Evolutionary conservation across 139 green algal genomes (phyloP).

Genomic region (Volvox africanus): DNA sequence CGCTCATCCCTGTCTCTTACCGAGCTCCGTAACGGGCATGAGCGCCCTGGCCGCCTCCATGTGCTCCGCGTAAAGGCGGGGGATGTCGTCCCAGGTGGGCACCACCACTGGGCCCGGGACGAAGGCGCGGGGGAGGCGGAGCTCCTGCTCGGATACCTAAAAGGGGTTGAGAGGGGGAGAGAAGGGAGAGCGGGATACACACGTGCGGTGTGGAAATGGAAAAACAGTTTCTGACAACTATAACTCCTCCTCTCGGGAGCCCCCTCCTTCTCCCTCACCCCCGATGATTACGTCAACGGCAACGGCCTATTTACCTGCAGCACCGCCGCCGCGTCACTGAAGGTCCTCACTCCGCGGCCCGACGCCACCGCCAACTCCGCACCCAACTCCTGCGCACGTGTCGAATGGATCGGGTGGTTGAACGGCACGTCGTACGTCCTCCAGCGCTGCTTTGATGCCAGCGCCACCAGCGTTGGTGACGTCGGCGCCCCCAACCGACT

Average conservation of each 20-base stretch:
- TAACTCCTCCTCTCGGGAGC: too few relatives aligned
- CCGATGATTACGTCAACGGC: neutral
- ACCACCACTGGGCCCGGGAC: conserved; percentile 23
- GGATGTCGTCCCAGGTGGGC: neutral
- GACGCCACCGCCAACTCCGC: neutral
- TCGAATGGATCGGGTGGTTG: conserved; percentile 11
- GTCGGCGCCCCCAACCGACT: neutral
- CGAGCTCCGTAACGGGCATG: conserved; percentile 19
- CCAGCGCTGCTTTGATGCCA: neutral
- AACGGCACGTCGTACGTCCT: conserved; percentile 35
- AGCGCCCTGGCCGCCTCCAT: conserved; percentile 15
- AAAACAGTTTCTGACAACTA: too few relatives aligned
- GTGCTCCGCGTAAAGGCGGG: conserved; percentile 15
- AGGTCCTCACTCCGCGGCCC: neutral
- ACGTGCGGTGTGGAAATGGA: neutral
- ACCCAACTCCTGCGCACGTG: neutral
- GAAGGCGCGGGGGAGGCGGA: conserved; percentile 17
- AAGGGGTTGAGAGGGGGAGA: neutral
- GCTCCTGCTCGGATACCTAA: neutral
- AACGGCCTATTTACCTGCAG: neutral
- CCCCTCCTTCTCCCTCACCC: too few relatives aligned
- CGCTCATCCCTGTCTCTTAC: neutral
- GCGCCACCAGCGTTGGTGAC: neutral
- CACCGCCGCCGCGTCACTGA: conserved; percentile 19
- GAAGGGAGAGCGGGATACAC: neutral